Evolutionary conservation across 495 filamentous ascomycete species (phyloP), one percentile per base, ranked within the genome.

Genomic region (Lasiosphaeria ovina): DNA sequence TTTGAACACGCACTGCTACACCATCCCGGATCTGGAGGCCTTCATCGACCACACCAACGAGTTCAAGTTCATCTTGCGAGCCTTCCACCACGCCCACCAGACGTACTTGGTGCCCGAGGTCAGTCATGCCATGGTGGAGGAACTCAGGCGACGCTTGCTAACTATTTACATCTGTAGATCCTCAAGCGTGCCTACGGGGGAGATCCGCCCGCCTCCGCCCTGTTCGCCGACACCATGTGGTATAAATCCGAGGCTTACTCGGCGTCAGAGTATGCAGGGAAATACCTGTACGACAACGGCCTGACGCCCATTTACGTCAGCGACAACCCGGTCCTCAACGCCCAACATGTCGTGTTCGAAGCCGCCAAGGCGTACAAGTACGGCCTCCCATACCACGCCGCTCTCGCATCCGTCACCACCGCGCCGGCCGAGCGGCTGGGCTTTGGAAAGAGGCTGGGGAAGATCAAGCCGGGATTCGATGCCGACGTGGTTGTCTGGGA

Each of bases 401-500:
- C 85, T 10, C 65, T 88, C 17, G 81, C 85, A 35, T 74, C 82
- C 0, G 85, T 88, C 6, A 88, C 85, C 3, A 81, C 77, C 16
- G 81, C 81, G 2, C 83, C 85, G 5, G 85, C 85, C n/a, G 78
- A 81, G 56, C 76, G 81, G 14, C 73, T 88, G 0, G 83, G 82
- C 4, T 75, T 87, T 12, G 81, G 78, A 3, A 69, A 88, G 48
- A 76, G 85, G 14, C 74, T 89, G 11, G 86, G 86, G 8, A 87
- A 87, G 61, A 72, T 83, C 48, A 82, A 81, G 68, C 72, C 79
- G 24, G 85, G 85, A 0, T 87, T 83, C 59, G 86, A 89, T 66
- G 86, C 85, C 24, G 86, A 89, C 63, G 58, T 89, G 24, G 86
- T 87, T 2, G 78, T 88, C 8, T 89, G 85, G 85, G 85, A 88